Evolutionary conservation across 192 early-diverging fungal species (phyloP).

Genomic region (Mortierella hygrophila): DNA sequence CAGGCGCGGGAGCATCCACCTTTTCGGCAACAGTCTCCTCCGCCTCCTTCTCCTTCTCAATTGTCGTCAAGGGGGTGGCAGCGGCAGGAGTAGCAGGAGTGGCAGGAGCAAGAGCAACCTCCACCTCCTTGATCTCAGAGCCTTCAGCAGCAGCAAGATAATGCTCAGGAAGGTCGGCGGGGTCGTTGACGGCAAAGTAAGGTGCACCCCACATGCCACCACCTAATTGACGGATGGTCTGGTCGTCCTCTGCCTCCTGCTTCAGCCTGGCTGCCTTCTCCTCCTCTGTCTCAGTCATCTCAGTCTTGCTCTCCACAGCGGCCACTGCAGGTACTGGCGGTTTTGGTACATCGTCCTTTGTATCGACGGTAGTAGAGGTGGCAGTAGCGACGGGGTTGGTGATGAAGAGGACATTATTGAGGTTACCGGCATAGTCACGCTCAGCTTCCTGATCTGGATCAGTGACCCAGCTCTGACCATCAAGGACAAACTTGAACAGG

Average conservation of each 20-base stretch:
- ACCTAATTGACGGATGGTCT: constrained; percentile 28
- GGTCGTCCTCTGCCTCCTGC: constrained; percentile 41
- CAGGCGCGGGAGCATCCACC: not conserved
- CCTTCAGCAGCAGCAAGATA: constrained; percentile 5
- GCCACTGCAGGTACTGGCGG: not conserved
- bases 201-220: constrained; percentile 44
- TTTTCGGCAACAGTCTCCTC: not conserved
- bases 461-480: constrained; percentile 39
- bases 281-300: constrained; percentile 21
- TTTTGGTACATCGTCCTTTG: not conserved
- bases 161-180: constrained; percentile 31
- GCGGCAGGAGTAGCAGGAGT: not conserved
- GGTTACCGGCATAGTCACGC: constrained; percentile 41
- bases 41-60: not conserved
- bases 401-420: constrained; percentile 39
- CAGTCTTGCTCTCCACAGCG: not conserved
- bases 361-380: not conserved
- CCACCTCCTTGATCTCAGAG: not conserved
- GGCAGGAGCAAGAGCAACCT: not conserved
- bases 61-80: not conserved
- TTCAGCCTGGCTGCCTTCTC: constrained; percentile 30
- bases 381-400: not conserved
- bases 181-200: constrained; percentile 37
- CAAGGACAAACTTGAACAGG: constrained; percentile 52
- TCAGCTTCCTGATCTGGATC: constrained; percentile 32